Base-by-base conservation (phyloP, 331 rosid genomes). In the Malus hybrid region DNA sequence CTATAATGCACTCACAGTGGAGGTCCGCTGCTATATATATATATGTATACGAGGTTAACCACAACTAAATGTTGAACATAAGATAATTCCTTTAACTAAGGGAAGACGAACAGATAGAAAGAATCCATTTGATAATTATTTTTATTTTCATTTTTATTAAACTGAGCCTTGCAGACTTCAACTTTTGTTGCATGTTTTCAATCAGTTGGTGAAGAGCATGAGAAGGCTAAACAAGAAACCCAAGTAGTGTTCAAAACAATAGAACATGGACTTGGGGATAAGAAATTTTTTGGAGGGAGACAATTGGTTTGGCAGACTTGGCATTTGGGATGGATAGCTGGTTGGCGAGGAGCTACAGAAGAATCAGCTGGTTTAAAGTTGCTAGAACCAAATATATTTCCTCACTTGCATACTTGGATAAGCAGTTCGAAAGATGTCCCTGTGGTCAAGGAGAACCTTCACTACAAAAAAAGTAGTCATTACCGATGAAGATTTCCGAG, bases 301-400 rank as follows among this genome's bases (percentile, higher is more conserved):
- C 56, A 46, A 71, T 80, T 19, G 84, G 84, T 20, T 13, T 70
- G 77, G 15, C 73, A 14, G 84, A 75, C 63, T 22, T 75, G 69
- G 64, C 33, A 8, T n/a, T 62, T 80, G 28, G 84, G 84, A 70
- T 80, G 75, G 66, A 75, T 75, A 14, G 73, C 70, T 18, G 79
- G 68, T 46, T 64, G 34, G 54, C 67, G 42, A 15, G 55, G 42
- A 16, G 15, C 36, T 15, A 70, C 55, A 57, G 84, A 70, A 75
- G 65, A 80, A 70, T 42, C 79, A 18, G 57, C 22, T 39, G 80
- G 84, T 10, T 68, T 75, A 4, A 64, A 75, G 63, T 52, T 81
- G 54, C 19, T 81, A 7, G 74, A 69, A 18, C 42, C 67, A 11
- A 29, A 73, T 16, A 57, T 34, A 24, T 77, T 82, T 27, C 85